Percentiles rank a stretch among this genome's conserved stretches.
phyloP scores from a whole-genome alignment of 768 basidiomycete genomes.

The Megacollybia marginata region DNA sequence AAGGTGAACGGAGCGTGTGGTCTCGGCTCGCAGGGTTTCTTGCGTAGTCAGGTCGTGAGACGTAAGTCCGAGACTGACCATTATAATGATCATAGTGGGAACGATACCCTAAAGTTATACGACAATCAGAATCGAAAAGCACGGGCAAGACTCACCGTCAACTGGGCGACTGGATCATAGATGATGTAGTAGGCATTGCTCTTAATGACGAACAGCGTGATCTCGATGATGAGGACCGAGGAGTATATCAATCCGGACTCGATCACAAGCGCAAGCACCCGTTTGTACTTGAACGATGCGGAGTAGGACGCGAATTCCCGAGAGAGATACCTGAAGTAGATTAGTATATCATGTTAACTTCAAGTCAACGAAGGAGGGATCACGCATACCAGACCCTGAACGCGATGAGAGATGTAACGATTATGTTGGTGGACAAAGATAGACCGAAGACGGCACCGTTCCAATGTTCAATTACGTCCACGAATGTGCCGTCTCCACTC shows the following conservation, averaged over 20 bases:
- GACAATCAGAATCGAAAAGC: neutral
- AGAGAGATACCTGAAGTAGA: neutral
- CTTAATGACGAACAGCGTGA: conserved; percentile 19
- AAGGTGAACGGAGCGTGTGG: no score
- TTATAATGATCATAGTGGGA: conserved; percentile 22
- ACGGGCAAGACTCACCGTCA: conserved; percentile 13
- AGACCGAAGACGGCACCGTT: conserved; percentile 24
- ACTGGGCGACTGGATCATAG: conserved; percentile 23
- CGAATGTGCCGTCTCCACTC: conserved; percentile 20
- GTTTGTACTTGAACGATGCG: conserved; percentile 8
- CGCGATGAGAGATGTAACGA: conserved; percentile 18
- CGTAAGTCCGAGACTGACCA: conserved; percentile 19
- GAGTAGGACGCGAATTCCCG: conserved; percentile 13
- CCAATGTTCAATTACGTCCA: conserved; percentile 18
- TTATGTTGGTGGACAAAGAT: conserved; percentile 22
- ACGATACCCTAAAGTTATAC: conserved; percentile 15
- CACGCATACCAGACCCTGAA: conserved; percentile 16
- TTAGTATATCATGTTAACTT: neutral
- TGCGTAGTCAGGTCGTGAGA: conserved; percentile 11
- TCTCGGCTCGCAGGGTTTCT: no score
- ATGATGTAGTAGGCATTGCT: conserved; percentile 23
- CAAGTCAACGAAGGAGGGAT: neutral
- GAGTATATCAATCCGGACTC: conserved; percentile 23
- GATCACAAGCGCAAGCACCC: conserved; percentile 17
- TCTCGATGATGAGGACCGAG: conserved; percentile 19